Evolutionary conservation across 2,329 filamentous ascomycete genomes (phyloP), one percentile per base, ranked within the genome.

Genomic region (Diaporthe citrichinensis): DNA sequence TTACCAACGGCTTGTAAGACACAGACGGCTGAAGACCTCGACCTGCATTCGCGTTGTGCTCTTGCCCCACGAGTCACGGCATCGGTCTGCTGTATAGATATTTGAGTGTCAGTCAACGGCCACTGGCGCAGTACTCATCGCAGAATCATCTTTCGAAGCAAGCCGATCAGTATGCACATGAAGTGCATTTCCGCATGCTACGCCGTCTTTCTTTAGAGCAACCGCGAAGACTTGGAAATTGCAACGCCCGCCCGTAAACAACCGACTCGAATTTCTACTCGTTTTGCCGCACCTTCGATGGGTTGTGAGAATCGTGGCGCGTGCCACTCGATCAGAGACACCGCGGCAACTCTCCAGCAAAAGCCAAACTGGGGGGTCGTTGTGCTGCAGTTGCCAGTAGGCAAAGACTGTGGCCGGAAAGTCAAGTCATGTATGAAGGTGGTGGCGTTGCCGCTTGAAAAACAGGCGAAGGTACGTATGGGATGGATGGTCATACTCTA

Each of bases 311-410:
- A 31, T 51, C 53, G 34, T 7, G 62, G 12, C 31, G 39, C 72
- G 75, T 76, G 39, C 51, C 44, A 76, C 75, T 75, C 61, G 75
- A 76, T 74, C 75, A 76, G 53, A 76, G 67, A 76, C 67, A 72
- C 34, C 6, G 17, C 44, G 34, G 44, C 17, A 53, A 62, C 61
- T 36, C 10, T 20, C 34, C 6, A 61, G 53, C 25, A 20, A 9
- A 34, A 62, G 41, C 61, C 25, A 46, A 15, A 28, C 23, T 51
- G 23, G 36, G 28, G 53, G n/a, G 25, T 51, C 58, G 46, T 58
- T 23, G 59, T 46, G 44, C 59, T 31, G 36, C 44, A 61, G 53
- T 51, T 55, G 51, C 51, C 41, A 55, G 41, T 15, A 51, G 28
- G 44, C 20, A 53, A 46, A 39, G 34, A 36, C 9, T 34, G 49